Percentiles rank a stretch among this genome's conserved stretches.
These are phyloP conservation scores for Thozetella sp. DNA, from an alignment of 495 filamentous ascomycete genomes.

Conservation along the genomic window DNA sequence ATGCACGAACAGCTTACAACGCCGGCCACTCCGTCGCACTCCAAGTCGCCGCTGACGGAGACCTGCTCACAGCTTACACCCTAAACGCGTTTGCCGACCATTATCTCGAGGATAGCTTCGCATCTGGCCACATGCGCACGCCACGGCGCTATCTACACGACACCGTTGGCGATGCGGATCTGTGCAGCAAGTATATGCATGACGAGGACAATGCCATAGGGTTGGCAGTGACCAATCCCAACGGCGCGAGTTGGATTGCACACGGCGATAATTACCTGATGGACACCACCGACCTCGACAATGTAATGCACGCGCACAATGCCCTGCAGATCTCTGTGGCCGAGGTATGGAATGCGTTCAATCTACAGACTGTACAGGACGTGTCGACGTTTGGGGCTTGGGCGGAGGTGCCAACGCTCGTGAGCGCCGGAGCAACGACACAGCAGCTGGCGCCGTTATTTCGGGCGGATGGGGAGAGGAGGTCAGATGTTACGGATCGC, in stretches of 20 bases:
- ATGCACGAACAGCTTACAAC: constrained; percentile 19
- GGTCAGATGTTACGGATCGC: background rate
- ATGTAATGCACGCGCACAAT: constrained; percentile 1
- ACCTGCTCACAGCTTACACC: constrained; percentile 15
- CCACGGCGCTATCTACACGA: constrained; percentile 13
- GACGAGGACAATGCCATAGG: constrained; percentile 19
- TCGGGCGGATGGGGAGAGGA: background rate
- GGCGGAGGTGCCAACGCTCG: too few relatives aligned
- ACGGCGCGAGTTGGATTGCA: constrained; percentile 5
- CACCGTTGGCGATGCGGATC: background rate
- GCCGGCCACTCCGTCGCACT: constrained; percentile 17
- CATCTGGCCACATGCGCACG: constrained; percentile 18
- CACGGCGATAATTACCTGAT: constrained; percentile 17
- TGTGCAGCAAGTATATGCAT: constrained; percentile 17
- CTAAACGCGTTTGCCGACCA: constrained; percentile 27
- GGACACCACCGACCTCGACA: constrained; percentile 6
- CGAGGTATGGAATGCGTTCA: constrained; percentile 11
- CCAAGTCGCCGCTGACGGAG: constrained; percentile 4
- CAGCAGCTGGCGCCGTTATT: too few relatives aligned
- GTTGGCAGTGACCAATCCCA: constrained; percentile 8
- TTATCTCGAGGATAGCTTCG: constrained; percentile 21
- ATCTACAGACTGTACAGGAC: too few relatives aligned
- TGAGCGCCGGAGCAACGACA: too few relatives aligned
- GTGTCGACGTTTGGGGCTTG: too few relatives aligned
- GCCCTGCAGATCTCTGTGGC: constrained; percentile 14